Base-by-base conservation (phyloP, 345 rosid species). In the Gossypium stocksii region DNA sequence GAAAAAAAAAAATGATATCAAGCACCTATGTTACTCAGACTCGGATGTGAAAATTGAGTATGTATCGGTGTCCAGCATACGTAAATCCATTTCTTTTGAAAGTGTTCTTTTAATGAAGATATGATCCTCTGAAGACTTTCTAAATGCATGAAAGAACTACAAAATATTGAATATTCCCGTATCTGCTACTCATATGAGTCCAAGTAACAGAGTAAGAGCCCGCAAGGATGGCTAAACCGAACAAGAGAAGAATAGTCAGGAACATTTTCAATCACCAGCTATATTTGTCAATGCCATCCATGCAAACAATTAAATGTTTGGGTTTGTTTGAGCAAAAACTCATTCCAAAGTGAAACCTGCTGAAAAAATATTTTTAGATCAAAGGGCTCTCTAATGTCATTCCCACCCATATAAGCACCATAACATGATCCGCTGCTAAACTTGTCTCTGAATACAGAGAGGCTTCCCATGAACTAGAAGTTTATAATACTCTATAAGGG, bases 261-360 rank as follows among this genome's bases (percentile, higher is more conserved):
- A 38, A 17, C 45, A 63, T 3, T n/a, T 38, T 56, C 23, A 63
- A 63, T 14, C 67, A 38, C 23, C 3, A 38, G 45, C 14, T 34
- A 63, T 38, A 63, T 38, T 17, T 63, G 23, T 63, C 41, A 41
- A 63, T 10, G 7, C 69, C 51, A 64, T 41, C 9, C 69, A 41
- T 43, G 51, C 12, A 41, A 41, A 38, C 13, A 64, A 10, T 1
- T n/a, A 41, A 23, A 41, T 41, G 48, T 48, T 43, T 34, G 19
- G 52, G n/a, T 5, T 44, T 43, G 25, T 65, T 65, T 19, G 23
- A 19, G 70, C 15, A 43, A 41, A 60, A 44, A 65, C 9, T 65
- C 27, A 56, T 65, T 65, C 52, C 25, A 63, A 65, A 43, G 22
- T 43, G 7, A 65, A 65, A 44, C 66, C 46, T 62, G 51, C 70